Evolutionary conservation across 352 stramenopile species (phyloP), one percentile per base, ranked within the genome.

Genomic region (Phytophthora pisi): DNA sequence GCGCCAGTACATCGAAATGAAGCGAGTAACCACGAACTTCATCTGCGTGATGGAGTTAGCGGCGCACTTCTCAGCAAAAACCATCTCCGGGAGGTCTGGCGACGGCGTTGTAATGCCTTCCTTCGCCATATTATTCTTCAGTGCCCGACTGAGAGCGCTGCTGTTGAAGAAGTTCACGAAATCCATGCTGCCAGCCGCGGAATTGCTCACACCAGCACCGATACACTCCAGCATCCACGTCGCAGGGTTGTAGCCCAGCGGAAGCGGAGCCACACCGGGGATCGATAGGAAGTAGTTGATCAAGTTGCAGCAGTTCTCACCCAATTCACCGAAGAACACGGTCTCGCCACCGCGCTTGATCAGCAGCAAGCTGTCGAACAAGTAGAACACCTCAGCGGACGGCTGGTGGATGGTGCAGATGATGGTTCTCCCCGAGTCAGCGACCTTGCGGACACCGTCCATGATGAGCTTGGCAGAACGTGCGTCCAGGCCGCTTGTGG

Each of bases 321-420:
- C 75, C 7, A 90, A 52, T 11, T 87, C 57, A 16, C 64, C 64
- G 28, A 66, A 66, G 13, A 70, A 70, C 2, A 70, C 64, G 1
- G 57, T 66, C 66, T 75, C 64, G 2, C 82, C 81, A 13, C 82
- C 82, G 3, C 66, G 61, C 51, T 86, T 78, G 11, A 67, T 51
- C 26, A 67, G 11, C 60, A 67, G 40, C 40, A 67, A 50, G 20
- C 51, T 61, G 46, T 67, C 60, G 30, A 67, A 67, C 43, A 61
- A 50, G 43, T 13, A 26, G 7, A 67, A 66, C 3, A 60, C 58
- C 8, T 66, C 58, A 3, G 58, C 34, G 2, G 79, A 88, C 38
- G 94, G 94, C 74, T 98, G 94, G 71, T 98, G 92, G 72, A 98
- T 98, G 28, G 91, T 98, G 43, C 94, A 97, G 2, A 98, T 67